Evolutionary conservation across 2,329 filamentous ascomycete genomes (phyloP), one percentile per base, ranked within the genome.

Genomic region (Colletotrichum cordylinicola): DNA sequence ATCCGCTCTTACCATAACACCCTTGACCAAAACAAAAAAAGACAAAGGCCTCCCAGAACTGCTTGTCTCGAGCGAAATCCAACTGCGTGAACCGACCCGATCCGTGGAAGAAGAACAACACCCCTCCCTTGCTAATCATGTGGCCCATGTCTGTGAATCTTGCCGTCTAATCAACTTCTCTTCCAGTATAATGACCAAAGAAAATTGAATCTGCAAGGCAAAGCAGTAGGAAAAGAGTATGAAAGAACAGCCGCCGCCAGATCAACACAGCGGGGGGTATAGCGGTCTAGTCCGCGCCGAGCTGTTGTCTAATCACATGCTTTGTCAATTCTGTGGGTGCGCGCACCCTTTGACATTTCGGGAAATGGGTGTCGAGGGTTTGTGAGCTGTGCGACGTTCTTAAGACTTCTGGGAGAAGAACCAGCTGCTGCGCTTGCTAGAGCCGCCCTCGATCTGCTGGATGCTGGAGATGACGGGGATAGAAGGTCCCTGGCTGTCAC

Each of bases 391-490:
- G 13, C 21, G 16, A 37, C 64, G 24, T n/a, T 70, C 80, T 80
- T 85, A 88, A 79, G 86, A 88, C 86, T 93, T 92, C 84, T 93
- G 92, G 43, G 77, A 78, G 85, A 94, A 94, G 87, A 94, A 94
- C 93, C 93, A 94, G 83, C 92, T 94, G 81, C 90, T 92, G 80
- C 93, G 89, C 90, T 94, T 95, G 86, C 86, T 90, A 79, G 84
- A 82, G 80, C 80, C 83, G 78, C 85, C 85, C 82, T 93, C 91
- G 80, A 88, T 91, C 85, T 93, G 89, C 82, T 89, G 89, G 76
- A 93, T 85, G 80, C 86, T 90, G 78, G 89, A 86, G 79, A 93
- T 89, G 33, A 90, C 88, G 12, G 91, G 91, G 78, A 90, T 90
- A 64, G 85, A 81, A 12, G 88, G 86, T 27, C 85, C 82, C 18